Base-by-base conservation (phyloP, 2,329 filamentous ascomycete species). In the Delphinella strobiligena region DNA sequence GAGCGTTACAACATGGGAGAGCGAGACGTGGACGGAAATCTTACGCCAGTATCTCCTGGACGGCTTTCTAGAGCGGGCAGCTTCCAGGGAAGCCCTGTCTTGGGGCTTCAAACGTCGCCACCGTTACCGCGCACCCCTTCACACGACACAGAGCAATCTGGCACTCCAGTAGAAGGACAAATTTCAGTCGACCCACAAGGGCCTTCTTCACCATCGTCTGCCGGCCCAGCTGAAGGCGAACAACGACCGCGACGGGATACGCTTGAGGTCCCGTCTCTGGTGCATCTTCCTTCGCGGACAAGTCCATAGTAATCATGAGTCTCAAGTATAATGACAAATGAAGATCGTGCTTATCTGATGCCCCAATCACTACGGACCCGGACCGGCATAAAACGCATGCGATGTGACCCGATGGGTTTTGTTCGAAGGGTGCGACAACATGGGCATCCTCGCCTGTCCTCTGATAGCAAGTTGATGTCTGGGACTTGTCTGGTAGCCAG, bases 61-160 rank as follows among this genome's bases (percentile, higher is more conserved):
- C 50, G 53, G 22, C 49, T 51, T 37, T 63, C 66, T 4, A 56
- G 64, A 45, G 53, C 57, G 0, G 51, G 55, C 29, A 68, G 66
- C 38, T 61, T 64, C 34, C 52, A 47, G 10, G 49, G 55, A 4
- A 61, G 56, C 36, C 44, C 59, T 12, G 41, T 40, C 16, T 61
- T 61, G 3, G 47, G 49, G 18, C 43, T 46, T 19, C 52, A 27
- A 8, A 11, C 15, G 12, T 15, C 36, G n/a, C 15, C 22, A 14
- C 36, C 36, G 14, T 32, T 35, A 7, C 12, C 27, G n/a, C 50
- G 19, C 8, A 19, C 19, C 12, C 8, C 18, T 3, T 15, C 35
- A 31, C 15, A 9, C 1, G 36, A 14, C 14, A 32, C 30, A 12
- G 5, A 30, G 14, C 19, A 34, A 31, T 47, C 8, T 51, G 54